Evolutionary conservation across 768 basidiomycete species (phyloP).

Genomic region (Agrocybe chaxingu): DNA sequence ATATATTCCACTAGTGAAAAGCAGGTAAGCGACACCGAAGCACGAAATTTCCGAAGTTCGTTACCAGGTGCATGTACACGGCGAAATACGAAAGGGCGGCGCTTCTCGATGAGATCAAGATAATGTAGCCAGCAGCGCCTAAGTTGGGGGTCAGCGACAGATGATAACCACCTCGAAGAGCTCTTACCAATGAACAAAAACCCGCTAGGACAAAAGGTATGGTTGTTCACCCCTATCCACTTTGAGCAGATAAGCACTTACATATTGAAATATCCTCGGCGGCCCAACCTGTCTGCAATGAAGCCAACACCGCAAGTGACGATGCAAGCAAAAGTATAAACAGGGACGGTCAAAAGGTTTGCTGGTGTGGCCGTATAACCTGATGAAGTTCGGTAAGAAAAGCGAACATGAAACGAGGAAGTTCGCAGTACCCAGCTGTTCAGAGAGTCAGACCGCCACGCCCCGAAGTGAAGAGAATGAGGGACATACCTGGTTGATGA

Average conservation of each 20-base stretch:
- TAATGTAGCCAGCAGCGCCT: constrained; percentile 67
- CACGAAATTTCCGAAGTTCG: constrained; percentile 29
- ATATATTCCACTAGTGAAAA: constrained; percentile 64
- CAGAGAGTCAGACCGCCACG: too few relatives aligned
- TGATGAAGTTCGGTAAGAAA: too few relatives aligned
- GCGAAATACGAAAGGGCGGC: constrained; percentile 70
- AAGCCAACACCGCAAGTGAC: constrained; percentile 65
- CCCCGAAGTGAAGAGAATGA: too few relatives aligned
- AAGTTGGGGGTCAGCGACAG: background rate
- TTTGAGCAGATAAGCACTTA: constrained; percentile 28
- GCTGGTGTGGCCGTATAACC: constrained; percentile 68
- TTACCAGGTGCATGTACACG: constrained; percentile 61
- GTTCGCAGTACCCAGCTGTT: too few relatives aligned
- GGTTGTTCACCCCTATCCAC: background rate
- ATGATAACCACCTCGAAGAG: constrained; percentile 11
- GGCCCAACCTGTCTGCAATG: constrained; percentile 56
- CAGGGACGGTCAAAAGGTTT: constrained; percentile 75
- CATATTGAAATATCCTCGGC: constrained; percentile 65
- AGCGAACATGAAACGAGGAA: too few relatives aligned
- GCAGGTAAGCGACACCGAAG: constrained; percentile 39
- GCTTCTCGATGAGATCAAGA: constrained; percentile 59
- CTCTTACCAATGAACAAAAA: constrained; percentile 35
- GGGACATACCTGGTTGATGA: constrained; percentile 60
- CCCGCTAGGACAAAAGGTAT: constrained; percentile 18
- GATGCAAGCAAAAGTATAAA: constrained; percentile 67